Conservation (phyloP, 1,139 yeast genomes). For the Komagataea norvegica region DNA sequence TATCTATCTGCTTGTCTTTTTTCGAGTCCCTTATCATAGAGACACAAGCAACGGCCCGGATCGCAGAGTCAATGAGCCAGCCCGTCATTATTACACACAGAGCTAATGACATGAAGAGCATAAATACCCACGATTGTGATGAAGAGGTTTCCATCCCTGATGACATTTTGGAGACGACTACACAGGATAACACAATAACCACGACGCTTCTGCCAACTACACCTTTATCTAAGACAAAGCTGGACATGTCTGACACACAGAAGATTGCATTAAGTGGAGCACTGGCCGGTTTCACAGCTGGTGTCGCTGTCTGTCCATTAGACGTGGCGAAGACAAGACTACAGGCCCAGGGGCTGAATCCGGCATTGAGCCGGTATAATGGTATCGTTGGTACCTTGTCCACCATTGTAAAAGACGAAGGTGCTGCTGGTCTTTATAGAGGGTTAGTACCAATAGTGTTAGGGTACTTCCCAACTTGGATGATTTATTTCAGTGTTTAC, state of each 20-base stretch:
- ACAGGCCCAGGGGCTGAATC: slow-evolving; percentile 76
- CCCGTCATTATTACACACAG: background rate
- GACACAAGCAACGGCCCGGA: too few relatives aligned
- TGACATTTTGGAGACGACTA: slow-evolving; percentile 8
- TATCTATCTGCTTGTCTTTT: too few relatives aligned
- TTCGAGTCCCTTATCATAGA: too few relatives aligned
- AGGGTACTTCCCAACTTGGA: slow-evolving; percentile 98
- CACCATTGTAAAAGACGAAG: slow-evolving; percentile 70
- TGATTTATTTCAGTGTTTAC: slow-evolving; percentile 86
- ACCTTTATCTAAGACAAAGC: slow-evolving; percentile 6
- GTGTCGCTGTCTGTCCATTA: slow-evolving; percentile 86
- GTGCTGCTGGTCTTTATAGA: slow-evolving; percentile 75
- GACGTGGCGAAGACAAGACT: slow-evolving; percentile 92
- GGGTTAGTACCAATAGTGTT: slow-evolving; percentile 88
- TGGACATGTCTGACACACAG: slow-evolving; percentile 32
- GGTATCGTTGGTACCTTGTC: slow-evolving; percentile 60
- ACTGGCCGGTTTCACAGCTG: slow-evolving; percentile 84
- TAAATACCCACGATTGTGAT: background rate
- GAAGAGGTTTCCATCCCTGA: slow-evolving; percentile 5
- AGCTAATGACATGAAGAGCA: slow-evolving; percentile 1
- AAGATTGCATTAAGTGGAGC: slow-evolving; percentile 79
- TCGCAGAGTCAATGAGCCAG: slow-evolving; percentile 2
- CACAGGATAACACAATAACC: slow-evolving; percentile 11
- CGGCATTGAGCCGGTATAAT: slow-evolving; percentile 35
- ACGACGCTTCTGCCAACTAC: slow-evolving; percentile 9